Base-by-base conservation (phyloP, 2,329 filamentous ascomycete genomes). In the Fusarium globosum region DNA sequence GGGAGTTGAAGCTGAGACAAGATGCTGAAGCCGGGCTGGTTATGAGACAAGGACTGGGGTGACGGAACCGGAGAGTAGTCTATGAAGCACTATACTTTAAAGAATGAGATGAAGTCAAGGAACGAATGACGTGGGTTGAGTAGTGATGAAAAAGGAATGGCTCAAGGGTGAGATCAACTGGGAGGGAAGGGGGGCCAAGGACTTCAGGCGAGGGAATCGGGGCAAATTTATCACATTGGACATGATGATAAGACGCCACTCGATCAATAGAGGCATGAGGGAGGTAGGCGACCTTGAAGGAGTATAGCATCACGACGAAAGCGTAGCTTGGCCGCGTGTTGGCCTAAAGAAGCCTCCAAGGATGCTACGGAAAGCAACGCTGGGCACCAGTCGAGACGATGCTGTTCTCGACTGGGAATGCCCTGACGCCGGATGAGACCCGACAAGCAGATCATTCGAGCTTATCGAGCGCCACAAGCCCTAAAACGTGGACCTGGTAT, bases 11-110 rank as follows among this genome's bases (percentile, higher is more conserved):
- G 53, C 41, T 65, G 56, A 73, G 65, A 58, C 62, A 61, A 71
- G 59, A 75, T 77, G 59, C 69, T 72, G 57, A 71, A 62, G 69
- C 28, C 69, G 52, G 75, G 73, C 73, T 75, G 72, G 61, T 43
- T 53, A 48, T 48, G 61, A 61, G 65, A 64, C 58, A 69, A 53
- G 38, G 20, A 16, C 56, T 23, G 62, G 48, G 42, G 39, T 38
- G 68, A 72, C 53, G 60, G 58, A 72, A 65, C 45, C 61, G 69
- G 66, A 61, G 39, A 53, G 60, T 56, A 56, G 60, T 51, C 56
- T 51, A 51, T 59, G 43, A 61, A 51, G 51, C 62, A 69, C 63
- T 68, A 33, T 61, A 64, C 71, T 59, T 53, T 53, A 33, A 62
- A 72, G 73, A 77, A 74, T 72, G 73, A 64, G 49, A 56, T 41